A percentile compares a stretch with the other conserved stretches of the same genome.
Evolutionary conservation across 2,329 filamentous ascomycete genomes (phyloP).

Genomic region (Penicillium rolfsii): DNA sequence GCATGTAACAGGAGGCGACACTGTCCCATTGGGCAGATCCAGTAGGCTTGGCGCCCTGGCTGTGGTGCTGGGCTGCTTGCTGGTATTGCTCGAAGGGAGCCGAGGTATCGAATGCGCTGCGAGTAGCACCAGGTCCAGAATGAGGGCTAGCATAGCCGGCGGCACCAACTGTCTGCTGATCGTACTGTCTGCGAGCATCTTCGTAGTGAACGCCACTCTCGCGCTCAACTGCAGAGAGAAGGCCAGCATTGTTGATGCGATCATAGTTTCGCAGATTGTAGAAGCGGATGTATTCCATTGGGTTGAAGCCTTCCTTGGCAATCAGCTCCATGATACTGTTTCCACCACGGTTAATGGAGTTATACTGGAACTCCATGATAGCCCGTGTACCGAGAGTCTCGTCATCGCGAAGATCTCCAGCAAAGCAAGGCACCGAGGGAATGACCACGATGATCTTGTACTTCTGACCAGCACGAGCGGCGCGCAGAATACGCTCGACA

Average conservation of each 20-base stretch:
- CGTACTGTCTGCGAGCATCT: slow-evolving; percentile 49
- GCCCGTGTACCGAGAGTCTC: slow-evolving; percentile 84
- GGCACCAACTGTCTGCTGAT: slow-evolving; percentile 51
- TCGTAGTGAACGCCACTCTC: slow-evolving; percentile 51
- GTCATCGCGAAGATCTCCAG: slow-evolving; percentile 82
- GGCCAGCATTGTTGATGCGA: slow-evolving; percentile 66
- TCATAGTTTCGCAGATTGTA: slow-evolving; percentile 96
- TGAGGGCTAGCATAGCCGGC: slow-evolving; percentile 44
- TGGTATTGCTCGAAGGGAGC: slow-evolving; percentile 71
- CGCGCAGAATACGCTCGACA: slow-evolving; percentile 83
- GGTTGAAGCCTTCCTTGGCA: slow-evolving; percentile 74
- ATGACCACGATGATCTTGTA: slow-evolving; percentile 90
- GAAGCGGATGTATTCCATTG: slow-evolving; percentile 81
- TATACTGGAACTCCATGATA: slow-evolving; percentile 99
- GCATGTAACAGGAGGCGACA: slow-evolving; percentile 82
- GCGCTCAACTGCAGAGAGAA: slow-evolving; percentile 44
- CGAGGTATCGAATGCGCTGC: slow-evolving; percentile 44
- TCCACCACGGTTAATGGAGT: slow-evolving; percentile 89
- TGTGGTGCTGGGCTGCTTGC: slow-evolving; percentile 60
- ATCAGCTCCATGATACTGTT: slow-evolving; percentile 87
- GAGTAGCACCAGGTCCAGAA: slow-evolving; percentile 22
- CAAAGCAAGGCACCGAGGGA: slow-evolving; percentile 89
- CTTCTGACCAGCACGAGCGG: slow-evolving; percentile 79
- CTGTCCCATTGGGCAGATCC: slow-evolving; percentile 69
- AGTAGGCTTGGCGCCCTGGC: slow-evolving; percentile 51